Base-by-base conservation (phyloP, 805 yeast genomes). In the Cyberlindnera galapagoensis region DNA sequence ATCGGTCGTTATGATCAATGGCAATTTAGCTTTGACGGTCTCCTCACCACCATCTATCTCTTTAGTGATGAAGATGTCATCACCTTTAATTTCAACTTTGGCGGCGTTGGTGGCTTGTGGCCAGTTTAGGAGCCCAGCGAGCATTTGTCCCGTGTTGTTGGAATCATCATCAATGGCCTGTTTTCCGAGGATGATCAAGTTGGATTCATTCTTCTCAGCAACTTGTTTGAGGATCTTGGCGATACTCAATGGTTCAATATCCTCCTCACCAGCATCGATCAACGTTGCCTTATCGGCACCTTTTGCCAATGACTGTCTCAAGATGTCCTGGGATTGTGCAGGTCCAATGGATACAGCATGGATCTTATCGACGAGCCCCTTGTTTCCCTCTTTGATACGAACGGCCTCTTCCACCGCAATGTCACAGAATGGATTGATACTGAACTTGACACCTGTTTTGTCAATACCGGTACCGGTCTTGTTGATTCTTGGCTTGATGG, bases 21-120 rank as follows among this genome's bases (percentile, higher is more conserved):
- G 98, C 38, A 88, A 68, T 38, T 72, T 63, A 20, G 95, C 84
- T 31, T 71, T 67, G 36, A 92, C 66, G 10, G 84, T 76, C 56
- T 86, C 94, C 31, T 82, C 77, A 51, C 98, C 98, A 33, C 97
- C 97, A 56, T 92, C 99, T 30, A 90, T 76, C 64, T 92, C 98
- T 53, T 96, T 73, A 27, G 90, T 82, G 18, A 92, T 94, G 20
- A 72, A 70, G 14, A 81, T 64, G 31, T 65, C 64, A 31, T 70
- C 76, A 13, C 67, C 71, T 24, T 64, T 59, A 14, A 86, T 56
- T 26, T 69, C 80, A 22, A 90, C 90, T 56, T 84, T 81, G 28
- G 92, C 80, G 6, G 96, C 97, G 53, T 86, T 84, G 21, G 97
- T 90, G 21, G 95, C 96, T 52, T 88, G 97, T 13, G 97, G 94